Evolutionary conservation across 2,329 filamentous ascomycete species (phyloP), one percentile per base, ranked within the genome.

Genomic region (Fusarium globosum): DNA sequence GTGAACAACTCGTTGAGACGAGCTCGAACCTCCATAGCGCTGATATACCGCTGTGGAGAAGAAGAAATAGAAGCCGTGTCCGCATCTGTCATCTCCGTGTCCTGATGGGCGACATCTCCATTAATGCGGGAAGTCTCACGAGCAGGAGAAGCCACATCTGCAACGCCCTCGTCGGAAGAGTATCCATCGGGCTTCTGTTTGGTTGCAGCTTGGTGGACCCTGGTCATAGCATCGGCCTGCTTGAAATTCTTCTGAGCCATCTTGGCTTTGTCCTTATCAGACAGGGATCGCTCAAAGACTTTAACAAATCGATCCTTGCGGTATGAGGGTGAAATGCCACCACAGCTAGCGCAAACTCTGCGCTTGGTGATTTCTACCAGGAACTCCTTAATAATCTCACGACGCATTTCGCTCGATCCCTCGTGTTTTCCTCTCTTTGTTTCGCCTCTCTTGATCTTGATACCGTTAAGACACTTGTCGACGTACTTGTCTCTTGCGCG

Each of bases 281-380:
- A 89, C 64, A 98, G 84, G 4, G 93, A 86, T 79, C 93, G 96
- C 80, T 96, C 92, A 82, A 98, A 99, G 61, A 99, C 95, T 82
- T 98, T 99, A 79, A 95, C 93, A 78, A 91, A 96, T 48, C 93
- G 89, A 78, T 99, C 96, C 81, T 97, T 98, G 76, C 96, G 91
- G 82, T 94, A 98, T 5, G 87, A 86, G 16, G 95, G 95, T 20
- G 93, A 95, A 69, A 96, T 90, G 35, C 93, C 93, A 56, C 85
- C 84, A 75, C 89, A 92, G 62, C 84, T 87, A 51, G 85, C 86
- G 83, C 96, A 99, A 78, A 89, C 89, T 77, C 91, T 92, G 52
- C 88, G 87, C 76, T 88, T 89, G 53, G 89, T 89, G 61, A 98
- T 92, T 35, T 91, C 89, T 60, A 88, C 89, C 68, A 97, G 87